phyloP scores from a whole-genome alignment of 768 basidiomycete species.

The Lyophyllum decastes region DNA sequence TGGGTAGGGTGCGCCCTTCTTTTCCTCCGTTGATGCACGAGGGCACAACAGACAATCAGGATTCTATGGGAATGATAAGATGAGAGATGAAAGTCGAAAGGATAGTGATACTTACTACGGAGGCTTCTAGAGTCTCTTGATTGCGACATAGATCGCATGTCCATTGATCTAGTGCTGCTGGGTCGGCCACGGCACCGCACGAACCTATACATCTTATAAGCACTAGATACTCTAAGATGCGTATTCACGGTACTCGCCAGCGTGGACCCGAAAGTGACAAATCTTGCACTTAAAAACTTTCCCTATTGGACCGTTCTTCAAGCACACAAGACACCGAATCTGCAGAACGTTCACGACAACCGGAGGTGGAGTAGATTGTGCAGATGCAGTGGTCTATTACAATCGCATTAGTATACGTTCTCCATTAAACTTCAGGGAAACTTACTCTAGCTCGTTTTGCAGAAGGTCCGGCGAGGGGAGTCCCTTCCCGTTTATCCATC shows the following conservation, averaged over 20 bases:
- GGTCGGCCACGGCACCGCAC: slow-evolving; percentile 69
- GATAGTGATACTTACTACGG: slow-evolving; percentile 55
- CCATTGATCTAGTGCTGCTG: slow-evolving; percentile 71
- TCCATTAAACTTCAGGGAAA: background rate
- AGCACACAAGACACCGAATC: slow-evolving; percentile 74
- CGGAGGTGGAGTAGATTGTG: slow-evolving; percentile 68
- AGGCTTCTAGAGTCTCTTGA: slow-evolving; percentile 77
- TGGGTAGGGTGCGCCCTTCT: slow-evolving; percentile 45
- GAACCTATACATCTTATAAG: slow-evolving; percentile 44
- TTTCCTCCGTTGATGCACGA: slow-evolving; percentile 49
- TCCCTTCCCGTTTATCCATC: slow-evolving; percentile 65
- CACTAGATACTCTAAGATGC: background rate
- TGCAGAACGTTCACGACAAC: slow-evolving; percentile 53
- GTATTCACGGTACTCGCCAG: slow-evolving; percentile 48
- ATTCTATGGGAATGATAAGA: slow-evolving; percentile 45
- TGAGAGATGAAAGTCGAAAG: slow-evolving; percentile 3
- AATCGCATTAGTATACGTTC: background rate
- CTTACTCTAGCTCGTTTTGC: slow-evolving; percentile 47
- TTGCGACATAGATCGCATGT: slow-evolving; percentile 88
- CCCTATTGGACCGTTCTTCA: slow-evolving; percentile 70
- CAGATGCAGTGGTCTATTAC: slow-evolving; percentile 47
- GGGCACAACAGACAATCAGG: slow-evolving; percentile 88
- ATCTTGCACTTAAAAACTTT: slow-evolving; percentile 82
- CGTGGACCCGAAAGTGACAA: slow-evolving; percentile 79
- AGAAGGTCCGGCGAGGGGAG: slow-evolving; percentile 45